Conservation (phyloP, 2,329 filamentous ascomycete genomes). For the Fusarium sp. region DNA sequence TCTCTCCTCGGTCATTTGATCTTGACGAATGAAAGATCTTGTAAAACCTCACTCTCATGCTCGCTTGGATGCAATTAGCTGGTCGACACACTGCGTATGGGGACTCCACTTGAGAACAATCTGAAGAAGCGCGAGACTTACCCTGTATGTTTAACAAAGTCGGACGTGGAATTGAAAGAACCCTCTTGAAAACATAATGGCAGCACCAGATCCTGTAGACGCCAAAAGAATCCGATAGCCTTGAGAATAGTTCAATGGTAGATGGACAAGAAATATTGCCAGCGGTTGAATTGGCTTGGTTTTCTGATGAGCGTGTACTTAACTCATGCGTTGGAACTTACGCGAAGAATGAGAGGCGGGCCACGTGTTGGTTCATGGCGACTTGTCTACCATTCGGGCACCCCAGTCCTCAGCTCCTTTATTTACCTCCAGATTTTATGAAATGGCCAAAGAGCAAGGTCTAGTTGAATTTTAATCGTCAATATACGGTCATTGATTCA, state of each 20-base stretch:
- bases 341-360: too few species aligned
- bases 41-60: accelerated
- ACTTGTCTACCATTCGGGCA: too few species aligned
- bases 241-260: accelerated
- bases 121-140: background rate
- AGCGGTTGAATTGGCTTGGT: background rate
- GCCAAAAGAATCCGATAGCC: accelerated
- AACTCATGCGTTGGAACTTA: too few species aligned
- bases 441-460: accelerated
- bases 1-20: accelerated
- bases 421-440: too few species aligned
- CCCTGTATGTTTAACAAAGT: background rate
- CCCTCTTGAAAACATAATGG: accelerated
- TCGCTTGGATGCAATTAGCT: background rate
- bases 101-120: background rate
- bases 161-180: background rate
- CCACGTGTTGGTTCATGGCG: accelerated
- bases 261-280: background rate
- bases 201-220: too few species aligned
- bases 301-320: accelerated
- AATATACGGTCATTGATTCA: background rate
- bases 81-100: too few species aligned
- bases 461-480: accelerated
- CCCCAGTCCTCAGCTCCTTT: accelerated
- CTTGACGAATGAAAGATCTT: accelerated